A percentile compares a stretch with the other conserved stretches of the same genome.
Conservation (phyloP, 2,329 filamentous ascomycete species). For the Dactylellina leptospora region DNA sequence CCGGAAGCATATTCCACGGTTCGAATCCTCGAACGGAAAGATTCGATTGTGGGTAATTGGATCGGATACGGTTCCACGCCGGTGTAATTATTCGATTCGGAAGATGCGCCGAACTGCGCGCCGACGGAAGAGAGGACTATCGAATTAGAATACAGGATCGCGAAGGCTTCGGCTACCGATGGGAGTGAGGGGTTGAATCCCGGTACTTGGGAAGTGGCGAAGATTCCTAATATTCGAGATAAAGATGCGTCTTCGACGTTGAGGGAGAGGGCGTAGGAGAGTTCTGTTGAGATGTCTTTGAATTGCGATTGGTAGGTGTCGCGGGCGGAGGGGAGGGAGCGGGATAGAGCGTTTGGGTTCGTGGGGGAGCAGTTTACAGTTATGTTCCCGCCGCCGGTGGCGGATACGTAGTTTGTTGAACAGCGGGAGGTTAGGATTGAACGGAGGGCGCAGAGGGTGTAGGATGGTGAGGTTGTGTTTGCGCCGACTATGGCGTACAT, state of each 20-base stretch:
- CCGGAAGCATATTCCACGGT: constrained; percentile 77
- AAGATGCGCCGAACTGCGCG: constrained; percentile 65
- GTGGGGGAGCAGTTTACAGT: constrained; percentile 64
- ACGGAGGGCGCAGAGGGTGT: constrained; percentile 73
- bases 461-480: constrained; percentile 62
- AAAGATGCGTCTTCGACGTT: constrained; percentile 40
- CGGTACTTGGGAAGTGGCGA: constrained; percentile 30
- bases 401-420: constrained; percentile 70
- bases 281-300: constrained; percentile 47
- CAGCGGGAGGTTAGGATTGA: constrained; percentile 73
- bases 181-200: constrained; percentile 67
- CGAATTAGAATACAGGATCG: constrained; percentile 74
- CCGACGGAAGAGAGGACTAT: constrained; percentile 70
- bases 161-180: constrained; percentile 76
- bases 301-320: constrained; percentile 46
- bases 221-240: constrained; percentile 42
- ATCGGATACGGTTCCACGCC: constrained; percentile 57
- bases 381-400: constrained; percentile 69
- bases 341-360: constrained; percentile 24
- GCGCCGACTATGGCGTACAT: constrained; percentile 73
- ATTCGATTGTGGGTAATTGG: constrained; percentile 61
- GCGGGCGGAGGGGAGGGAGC: constrained; percentile 1
- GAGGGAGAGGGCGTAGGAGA: constrained; percentile 42
- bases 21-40: constrained; percentile 71
- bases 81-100: constrained; percentile 57